These are phyloP conservation scores for Amphicarpaea edgeworthii DNA, from an alignment of 306 rosid genomes.

Conservation along the genomic window DNA sequence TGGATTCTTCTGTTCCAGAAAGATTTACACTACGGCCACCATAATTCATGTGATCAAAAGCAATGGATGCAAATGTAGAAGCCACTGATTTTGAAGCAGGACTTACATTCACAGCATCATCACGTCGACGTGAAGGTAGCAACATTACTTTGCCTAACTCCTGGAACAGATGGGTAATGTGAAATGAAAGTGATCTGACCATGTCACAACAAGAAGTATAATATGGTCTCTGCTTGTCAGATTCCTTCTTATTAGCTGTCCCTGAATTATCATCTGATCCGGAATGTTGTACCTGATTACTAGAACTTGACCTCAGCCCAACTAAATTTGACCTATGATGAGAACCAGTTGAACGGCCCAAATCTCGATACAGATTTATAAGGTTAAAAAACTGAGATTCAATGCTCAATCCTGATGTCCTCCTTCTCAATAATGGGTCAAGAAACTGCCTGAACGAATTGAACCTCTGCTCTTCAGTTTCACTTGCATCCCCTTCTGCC, in stretches of 20 bases:
- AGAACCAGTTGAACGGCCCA: constrained; percentile 85
- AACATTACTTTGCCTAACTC: constrained; percentile 96
- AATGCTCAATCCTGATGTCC: constrained; percentile 90
- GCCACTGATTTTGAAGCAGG: constrained; percentile 88
- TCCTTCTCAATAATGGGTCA: constrained; percentile 88
- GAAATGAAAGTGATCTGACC: constrained; percentile 94
- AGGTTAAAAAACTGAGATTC: constrained; percentile 98
- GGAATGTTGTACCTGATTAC: constrained; percentile 63
- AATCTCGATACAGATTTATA: constrained; percentile 84
- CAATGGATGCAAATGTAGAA: constrained; percentile 81
- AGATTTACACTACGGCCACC: constrained; percentile 72
- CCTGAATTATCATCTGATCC: constrained; percentile 74
- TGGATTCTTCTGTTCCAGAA: constrained; percentile 75
- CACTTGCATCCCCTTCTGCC: constrained; percentile 70
- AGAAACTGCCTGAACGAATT: constrained; percentile 95
- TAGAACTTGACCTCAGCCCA: constrained; percentile 65
- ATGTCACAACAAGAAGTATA: constrained; percentile 90
- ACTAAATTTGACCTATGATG: constrained; percentile 65
- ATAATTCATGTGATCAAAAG: constrained; percentile 88
- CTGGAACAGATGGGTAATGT: constrained; percentile 93
- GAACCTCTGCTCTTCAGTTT: constrained; percentile 87
- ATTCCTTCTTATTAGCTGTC: constrained; percentile 63
- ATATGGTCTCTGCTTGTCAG: constrained; percentile 76
- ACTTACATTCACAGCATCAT: constrained; percentile 84
- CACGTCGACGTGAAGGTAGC: constrained; percentile 96